phyloP scores from a whole-genome alignment of 2,329 filamentous ascomycete species.

The Neofusicoccum laricinum region DNA sequence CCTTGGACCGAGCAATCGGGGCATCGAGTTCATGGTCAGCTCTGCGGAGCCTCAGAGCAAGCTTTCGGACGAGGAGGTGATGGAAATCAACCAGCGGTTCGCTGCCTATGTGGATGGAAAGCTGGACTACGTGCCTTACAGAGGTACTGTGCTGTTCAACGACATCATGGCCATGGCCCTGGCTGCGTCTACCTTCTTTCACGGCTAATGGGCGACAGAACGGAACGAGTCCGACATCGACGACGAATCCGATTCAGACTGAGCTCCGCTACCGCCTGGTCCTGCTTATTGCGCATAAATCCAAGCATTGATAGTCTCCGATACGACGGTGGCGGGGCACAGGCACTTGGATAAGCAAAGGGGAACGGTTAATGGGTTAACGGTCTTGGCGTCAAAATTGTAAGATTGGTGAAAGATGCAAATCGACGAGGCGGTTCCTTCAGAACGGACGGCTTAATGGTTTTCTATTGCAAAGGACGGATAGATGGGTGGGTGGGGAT shows the following conservation, averaged over 20 bases:
- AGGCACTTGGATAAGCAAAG: background rate
- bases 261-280: slow-evolving; percentile 8
- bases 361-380: background rate
- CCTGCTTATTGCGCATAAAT: background rate
- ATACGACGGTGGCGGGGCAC: background rate
- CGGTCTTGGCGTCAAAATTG: background rate
- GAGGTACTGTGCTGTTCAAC: slow-evolving; percentile 34
- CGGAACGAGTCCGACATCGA: slow-evolving; percentile 45
- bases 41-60: slow-evolving; percentile 43
- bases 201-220: slow-evolving; percentile 29
- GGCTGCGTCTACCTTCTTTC: background rate
- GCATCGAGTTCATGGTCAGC: slow-evolving; percentile 43
- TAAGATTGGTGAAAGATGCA: background rate
- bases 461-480: background rate
- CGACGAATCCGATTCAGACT: slow-evolving; percentile 43
- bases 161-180: no score
- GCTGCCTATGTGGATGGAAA: slow-evolving; percentile 40
- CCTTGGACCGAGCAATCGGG: slow-evolving; percentile 41
- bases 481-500: background rate
- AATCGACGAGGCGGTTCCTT: background rate
- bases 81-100: slow-evolving; percentile 37
- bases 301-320: background rate
- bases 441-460: background rate
- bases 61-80: slow-evolving; percentile 39
- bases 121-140: slow-evolving; percentile 43